phyloP scores from a whole-genome alignment of 2,329 filamentous ascomycete species.

The Botryotinia calthae region DNA sequence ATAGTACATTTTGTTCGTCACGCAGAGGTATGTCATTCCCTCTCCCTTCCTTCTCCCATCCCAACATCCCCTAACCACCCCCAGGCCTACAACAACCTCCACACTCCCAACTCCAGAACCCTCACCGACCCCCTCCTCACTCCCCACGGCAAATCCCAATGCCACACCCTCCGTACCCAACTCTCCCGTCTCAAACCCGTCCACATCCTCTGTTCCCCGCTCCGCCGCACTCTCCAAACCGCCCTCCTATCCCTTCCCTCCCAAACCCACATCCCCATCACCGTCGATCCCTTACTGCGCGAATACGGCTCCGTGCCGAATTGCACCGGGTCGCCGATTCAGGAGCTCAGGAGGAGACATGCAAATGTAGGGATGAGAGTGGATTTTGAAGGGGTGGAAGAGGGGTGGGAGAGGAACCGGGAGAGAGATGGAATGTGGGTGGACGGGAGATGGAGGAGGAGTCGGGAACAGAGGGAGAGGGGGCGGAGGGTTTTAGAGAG shows the following conservation, averaged over 20 bases:
- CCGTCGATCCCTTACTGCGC: neutral
- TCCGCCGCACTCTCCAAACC: neutral
- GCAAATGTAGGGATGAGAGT: neutral
- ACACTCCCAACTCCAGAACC: neutral
- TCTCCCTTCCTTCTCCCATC: neutral
- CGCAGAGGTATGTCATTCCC: neutral
- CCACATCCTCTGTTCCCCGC: neutral
- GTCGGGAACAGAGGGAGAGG: neutral
- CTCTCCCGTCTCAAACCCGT: neutral
- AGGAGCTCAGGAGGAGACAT: neutral
- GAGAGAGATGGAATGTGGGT: neutral
- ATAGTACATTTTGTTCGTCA: neutral
- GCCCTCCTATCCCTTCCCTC: fast-evolving
- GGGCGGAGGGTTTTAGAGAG: neutral
- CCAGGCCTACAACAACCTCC: neutral
- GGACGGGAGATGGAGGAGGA: neutral
- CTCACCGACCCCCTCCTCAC: neutral
- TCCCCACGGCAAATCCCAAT: neutral
- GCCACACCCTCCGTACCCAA: neutral
- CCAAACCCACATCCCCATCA: neutral
- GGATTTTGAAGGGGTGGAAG: neutral
- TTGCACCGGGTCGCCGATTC: neutral
- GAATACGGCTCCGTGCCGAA: neutral
- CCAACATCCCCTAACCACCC: neutral
- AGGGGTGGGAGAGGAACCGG: neutral